Conservation (phyloP, 2,329 filamentous ascomycete species). For the Pseudovirgaria hyperparasitica region DNA sequence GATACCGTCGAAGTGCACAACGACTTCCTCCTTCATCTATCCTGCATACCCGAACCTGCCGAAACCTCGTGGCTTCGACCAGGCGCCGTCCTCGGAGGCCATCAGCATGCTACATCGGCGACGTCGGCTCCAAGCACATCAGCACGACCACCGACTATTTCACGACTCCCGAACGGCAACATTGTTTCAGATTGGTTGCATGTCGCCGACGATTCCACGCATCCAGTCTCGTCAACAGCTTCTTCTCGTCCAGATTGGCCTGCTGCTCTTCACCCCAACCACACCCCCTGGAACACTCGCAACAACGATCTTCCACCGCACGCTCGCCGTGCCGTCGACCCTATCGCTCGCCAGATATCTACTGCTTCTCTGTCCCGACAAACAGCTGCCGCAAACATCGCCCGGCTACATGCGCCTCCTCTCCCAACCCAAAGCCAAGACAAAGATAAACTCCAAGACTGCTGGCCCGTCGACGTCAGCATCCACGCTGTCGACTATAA, state of each 20-base stretch:
- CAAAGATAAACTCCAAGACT: too few relatives aligned
- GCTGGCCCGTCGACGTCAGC: slow-evolving; percentile 56
- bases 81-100: slow-evolving; percentile 48
- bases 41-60: slow-evolving; percentile 35
- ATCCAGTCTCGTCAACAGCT: too few relatives aligned
- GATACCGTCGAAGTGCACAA: slow-evolving; percentile 38
- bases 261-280: too few relatives aligned
- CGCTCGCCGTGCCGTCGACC: slow-evolving; percentile 8
- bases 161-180: slow-evolving; percentile 4
- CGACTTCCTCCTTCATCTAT: slow-evolving; percentile 47
- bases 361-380: too few relatives aligned
- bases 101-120: slow-evolving; percentile 41
- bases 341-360: slow-evolving; percentile 6
- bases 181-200: too few relatives aligned
- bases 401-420: too few relatives aligned
- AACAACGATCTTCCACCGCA: slow-evolving; percentile 16
- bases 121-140: slow-evolving; percentile 14
- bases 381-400: too few relatives aligned
- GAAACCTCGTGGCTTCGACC: slow-evolving; percentile 49
- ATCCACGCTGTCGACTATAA: slow-evolving; percentile 49
- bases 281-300: slow-evolving; percentile 27
- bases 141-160: slow-evolving; percentile 7
- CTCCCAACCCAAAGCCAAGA: slow-evolving; percentile 4
- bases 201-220: too few relatives aligned
- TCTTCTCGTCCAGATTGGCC: too few relatives aligned